These are phyloP conservation scores for Cryphonectria radicalis DNA, from an alignment of 2,329 filamentous ascomycete species.

Conservation along the genomic window DNA sequence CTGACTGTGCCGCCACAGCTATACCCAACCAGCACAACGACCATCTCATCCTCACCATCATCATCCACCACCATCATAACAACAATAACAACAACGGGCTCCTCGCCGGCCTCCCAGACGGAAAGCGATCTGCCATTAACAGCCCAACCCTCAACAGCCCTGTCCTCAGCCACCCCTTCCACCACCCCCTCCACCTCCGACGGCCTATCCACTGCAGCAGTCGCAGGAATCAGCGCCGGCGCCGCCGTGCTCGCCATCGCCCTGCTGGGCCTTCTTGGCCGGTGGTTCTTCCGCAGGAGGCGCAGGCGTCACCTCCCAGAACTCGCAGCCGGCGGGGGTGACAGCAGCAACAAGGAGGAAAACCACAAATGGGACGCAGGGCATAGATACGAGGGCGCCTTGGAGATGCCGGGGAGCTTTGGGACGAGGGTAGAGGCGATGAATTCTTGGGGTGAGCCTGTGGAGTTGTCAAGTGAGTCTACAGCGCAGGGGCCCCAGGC, in stretches of 20 bases:
- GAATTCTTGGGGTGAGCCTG: background rate
- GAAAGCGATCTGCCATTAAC: background rate
- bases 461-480: background rate
- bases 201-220: conserved; percentile 13
- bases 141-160: background rate
- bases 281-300: conserved; percentile 12
- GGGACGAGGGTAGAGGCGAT: background rate
- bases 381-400: too few relatives aligned
- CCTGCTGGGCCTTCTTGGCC: background rate
- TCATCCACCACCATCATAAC: too few relatives aligned
- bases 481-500: background rate
- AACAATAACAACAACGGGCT: background rate
- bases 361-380: background rate
- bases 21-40: background rate
- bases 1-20: conserved; percentile 3
- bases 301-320: background rate
- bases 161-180: background rate
- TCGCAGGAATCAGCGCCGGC: conserved; percentile 6
- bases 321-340: background rate
- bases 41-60: too few relatives aligned
- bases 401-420: background rate
- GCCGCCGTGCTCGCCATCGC: background rate
- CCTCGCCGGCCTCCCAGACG: background rate
- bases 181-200: background rate
- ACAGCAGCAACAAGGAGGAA: background rate